phyloP scores from a whole-genome alignment of 768 basidiomycete genomes.

The Suillus cothurnatus region DNA sequence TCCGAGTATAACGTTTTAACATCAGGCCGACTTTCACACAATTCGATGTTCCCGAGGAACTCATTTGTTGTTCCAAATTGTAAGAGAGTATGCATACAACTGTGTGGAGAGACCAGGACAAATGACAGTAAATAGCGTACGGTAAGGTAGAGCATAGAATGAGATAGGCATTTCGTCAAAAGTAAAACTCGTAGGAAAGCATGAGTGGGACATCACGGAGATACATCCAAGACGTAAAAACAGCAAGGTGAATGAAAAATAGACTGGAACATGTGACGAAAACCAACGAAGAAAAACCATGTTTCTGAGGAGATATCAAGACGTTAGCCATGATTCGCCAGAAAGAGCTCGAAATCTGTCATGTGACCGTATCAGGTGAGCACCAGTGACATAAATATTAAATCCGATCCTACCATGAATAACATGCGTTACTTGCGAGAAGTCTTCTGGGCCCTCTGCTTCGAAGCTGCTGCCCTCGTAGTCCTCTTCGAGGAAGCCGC shows the following conservation, averaged over 20 bases:
- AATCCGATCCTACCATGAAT: conserved; percentile 8
- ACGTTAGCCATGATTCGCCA: conserved; percentile 7
- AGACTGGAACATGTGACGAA: conserved; percentile 4
- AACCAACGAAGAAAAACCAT: neutral
- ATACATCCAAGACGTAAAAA: conserved; percentile 2
- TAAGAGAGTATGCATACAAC: neutral
- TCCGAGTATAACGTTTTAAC: neutral
- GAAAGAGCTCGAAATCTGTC: conserved; percentile 4
- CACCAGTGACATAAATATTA: neutral
- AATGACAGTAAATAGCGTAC: conserved; percentile 1
- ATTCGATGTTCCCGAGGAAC: neutral
- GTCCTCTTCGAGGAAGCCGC: neutral
- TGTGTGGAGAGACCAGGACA: neutral
- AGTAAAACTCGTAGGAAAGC: conserved; percentile 9
- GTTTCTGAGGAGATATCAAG: conserved; percentile 7
- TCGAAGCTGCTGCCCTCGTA: conserved; percentile 1
- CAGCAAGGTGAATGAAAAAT: conserved; percentile 2
- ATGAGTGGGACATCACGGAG: neutral
- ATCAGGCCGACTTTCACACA: neutral
- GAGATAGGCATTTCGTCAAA: neutral
- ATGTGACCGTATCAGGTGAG: conserved; percentile 4
- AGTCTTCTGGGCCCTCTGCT: neutral
- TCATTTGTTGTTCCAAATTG: neutral
- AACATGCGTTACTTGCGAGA: conserved; percentile 8
- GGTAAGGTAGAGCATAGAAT: neutral